Percentiles rank a stretch among this genome's conserved stretches.
Evolutionary conservation across 352 stramenopile genomes (phyloP).

Genomic region (Globisporangium perplexum): DNA sequence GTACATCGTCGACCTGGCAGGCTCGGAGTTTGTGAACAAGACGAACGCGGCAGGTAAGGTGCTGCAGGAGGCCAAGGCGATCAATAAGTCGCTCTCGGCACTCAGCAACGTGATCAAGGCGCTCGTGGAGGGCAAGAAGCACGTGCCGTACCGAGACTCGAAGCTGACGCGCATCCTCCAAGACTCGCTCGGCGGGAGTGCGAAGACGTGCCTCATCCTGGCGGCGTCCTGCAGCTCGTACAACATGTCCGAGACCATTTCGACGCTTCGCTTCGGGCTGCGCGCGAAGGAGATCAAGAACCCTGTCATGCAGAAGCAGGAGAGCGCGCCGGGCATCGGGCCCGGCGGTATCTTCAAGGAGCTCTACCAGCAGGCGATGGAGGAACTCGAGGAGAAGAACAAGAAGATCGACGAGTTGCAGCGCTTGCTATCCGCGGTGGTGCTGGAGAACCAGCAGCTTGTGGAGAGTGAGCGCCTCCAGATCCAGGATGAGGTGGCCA

Average conservation of each 20-base stretch:
- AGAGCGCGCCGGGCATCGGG: conserved; percentile 15
- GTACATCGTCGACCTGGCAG: conserved; percentile 82
- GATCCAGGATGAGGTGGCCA: background rate
- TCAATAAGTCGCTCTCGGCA: conserved; percentile 83
- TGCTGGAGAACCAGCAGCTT: conserved; percentile 21
- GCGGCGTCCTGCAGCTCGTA: conserved; percentile 85
- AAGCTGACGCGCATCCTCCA: conserved; percentile 84
- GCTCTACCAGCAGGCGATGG: conserved; percentile 65
- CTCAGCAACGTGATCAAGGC: conserved; percentile 86
- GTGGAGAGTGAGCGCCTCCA: conserved; percentile 2
- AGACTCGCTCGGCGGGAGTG: conserved; percentile 88
- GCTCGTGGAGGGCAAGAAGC: conserved; percentile 67
- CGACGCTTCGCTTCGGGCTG: conserved; percentile 63
- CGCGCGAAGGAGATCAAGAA: conserved; percentile 84
- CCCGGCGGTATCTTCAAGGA: conserved; percentile 47
- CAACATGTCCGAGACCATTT: conserved; percentile 79
- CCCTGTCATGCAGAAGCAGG: conserved; percentile 40
- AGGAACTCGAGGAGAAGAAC: conserved; percentile 62
- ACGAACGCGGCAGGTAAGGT: conserved; percentile 72
- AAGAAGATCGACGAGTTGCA: conserved; percentile 65
- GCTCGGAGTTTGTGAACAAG: conserved; percentile 84
- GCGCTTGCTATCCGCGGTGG: conserved; percentile 32
- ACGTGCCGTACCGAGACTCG: conserved; percentile 74
- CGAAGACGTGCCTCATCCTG: conserved; percentile 95
- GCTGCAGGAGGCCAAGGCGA: conserved; percentile 79